Base-by-base conservation (phyloP, 2,329 filamentous ascomycete genomes). In the Stachybotrys elegans region DNA sequence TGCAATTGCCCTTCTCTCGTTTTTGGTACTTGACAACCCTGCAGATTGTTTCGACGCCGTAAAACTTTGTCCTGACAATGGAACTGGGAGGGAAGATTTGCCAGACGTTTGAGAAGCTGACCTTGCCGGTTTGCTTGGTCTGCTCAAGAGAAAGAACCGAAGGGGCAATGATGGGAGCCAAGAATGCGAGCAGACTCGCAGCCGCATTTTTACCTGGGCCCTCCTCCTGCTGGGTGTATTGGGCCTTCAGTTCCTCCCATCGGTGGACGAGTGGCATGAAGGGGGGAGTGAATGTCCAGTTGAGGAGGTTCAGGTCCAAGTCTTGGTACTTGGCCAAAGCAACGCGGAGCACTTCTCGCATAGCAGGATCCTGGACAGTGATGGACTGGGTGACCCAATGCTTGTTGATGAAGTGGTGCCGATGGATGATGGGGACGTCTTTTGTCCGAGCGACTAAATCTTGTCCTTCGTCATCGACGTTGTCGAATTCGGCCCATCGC, bases 201-300 rank as follows among this genome's bases (percentile, higher is more conserved):
- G 43, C 31, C 3, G 48, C 45, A 27, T 49, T 51, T 22, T 43
- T 49, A 2, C 12, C 16, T 3, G 40, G 7, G 8, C 49, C 47
- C 3, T 19, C 16, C 13, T 31, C 13, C 17, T 23, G 17, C 1
- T 19, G 14, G 8, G 16, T 12, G 14, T 45, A 43, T 20, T 49
- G 27, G 9, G 23, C 32, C 40, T 51, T 51, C 13, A 51, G 29
- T 3, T 35, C 22, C 8, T 60, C 55, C 63, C 64, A 67, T 22
- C 63, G 59, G 43, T 67, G 63, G 4, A 67, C 62, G 12, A 68
- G 44, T 8, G 62, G 58, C 48, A 54, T 54, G 50, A 60, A 65
- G 1, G 61, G 61, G 2, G 55, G 50, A 6, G 44, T 21, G 46
- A 67, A 66, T 7, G 57, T 61, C 57, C 60, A 68, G 27, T 56